Percentiles rank a stretch among this genome's conserved stretches.
phyloP scores from a whole-genome alignment of 1,284 basidiomycete species.

The Ganoderma boninense region DNA sequence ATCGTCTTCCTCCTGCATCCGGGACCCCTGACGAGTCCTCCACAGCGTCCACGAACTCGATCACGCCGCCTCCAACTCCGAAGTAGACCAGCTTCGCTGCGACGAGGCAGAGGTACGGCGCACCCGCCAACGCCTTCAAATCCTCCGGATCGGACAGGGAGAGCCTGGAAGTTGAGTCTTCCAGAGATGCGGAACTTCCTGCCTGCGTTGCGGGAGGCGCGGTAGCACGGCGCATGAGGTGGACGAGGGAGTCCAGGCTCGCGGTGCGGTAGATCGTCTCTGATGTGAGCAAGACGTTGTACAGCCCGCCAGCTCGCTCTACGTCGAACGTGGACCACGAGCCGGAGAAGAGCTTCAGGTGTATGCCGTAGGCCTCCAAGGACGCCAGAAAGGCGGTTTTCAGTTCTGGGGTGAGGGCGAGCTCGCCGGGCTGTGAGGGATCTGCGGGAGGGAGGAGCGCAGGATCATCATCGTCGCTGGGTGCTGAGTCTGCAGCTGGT shows the following conservation, averaged over 20 bases:
- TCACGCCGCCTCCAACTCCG: constrained; percentile 92
- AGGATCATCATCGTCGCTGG: constrained; percentile 38
- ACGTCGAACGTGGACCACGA: constrained; percentile 75
- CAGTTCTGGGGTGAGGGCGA: constrained; percentile 70
- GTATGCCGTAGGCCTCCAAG: constrained; percentile 61
- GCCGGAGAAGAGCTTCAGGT: constrained; percentile 83
- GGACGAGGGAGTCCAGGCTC: constrained; percentile 73
- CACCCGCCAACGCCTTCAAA: constrained; percentile 9
- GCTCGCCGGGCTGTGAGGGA: constrained; percentile 51
- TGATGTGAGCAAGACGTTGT: constrained; percentile 85
- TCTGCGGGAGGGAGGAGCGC: constrained; percentile 38
- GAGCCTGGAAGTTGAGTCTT: constrained; percentile 12
- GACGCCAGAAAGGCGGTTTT: constrained; percentile 46
- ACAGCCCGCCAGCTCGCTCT: constrained; percentile 43
- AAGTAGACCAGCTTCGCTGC: constrained; percentile 96
- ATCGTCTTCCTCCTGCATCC: background rate
- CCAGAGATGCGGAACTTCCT: background rate
- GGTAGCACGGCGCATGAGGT: constrained; percentile 55
- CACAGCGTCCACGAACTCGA: constrained; percentile 61
- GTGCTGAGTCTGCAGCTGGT: background rate
- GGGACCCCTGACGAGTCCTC: background rate
- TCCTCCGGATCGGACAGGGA: constrained; percentile 5
- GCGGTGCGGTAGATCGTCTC: constrained; percentile 91
- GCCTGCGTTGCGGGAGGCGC: background rate
- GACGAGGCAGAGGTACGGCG: constrained; percentile 64